Evolutionary conservation across 2,329 filamentous ascomycete species (phyloP).

Genomic region (Sarocladium kiliense): DNA sequence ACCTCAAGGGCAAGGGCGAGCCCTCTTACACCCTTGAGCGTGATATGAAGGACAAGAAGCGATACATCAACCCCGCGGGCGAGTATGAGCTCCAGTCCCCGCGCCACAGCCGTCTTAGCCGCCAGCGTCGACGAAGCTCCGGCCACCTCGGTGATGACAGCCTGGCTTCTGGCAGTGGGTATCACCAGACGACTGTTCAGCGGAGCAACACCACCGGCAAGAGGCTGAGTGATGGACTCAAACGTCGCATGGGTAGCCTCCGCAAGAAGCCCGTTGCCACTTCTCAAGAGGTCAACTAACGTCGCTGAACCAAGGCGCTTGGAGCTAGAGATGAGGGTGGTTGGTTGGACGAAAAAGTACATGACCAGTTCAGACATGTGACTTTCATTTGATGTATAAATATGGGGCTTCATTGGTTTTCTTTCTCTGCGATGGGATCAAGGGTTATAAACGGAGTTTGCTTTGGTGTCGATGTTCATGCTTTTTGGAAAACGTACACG

Average conservation of each 20-base stretch:
- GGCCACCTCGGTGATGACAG: conserved; percentile 27
- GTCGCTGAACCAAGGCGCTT: too few species aligned
- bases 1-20: conserved; percentile 80
- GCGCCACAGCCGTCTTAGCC: conserved; percentile 27
- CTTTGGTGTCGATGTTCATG: too few species aligned
- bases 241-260: conserved; percentile 48
- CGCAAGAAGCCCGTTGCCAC: conserved; percentile 29
- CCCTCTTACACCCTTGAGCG: conserved; percentile 68
- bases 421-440: too few species aligned
- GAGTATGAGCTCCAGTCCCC: conserved; percentile 42
- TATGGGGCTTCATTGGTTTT: too few species aligned
- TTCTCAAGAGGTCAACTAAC: conserved; percentile 21
- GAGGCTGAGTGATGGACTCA: conserved; percentile 44
- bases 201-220: conserved; percentile 38
- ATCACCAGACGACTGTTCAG: conserved; percentile 15
- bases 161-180: conserved; percentile 9
- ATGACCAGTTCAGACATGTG: too few species aligned
- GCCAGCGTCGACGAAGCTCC: conserved; percentile 28
- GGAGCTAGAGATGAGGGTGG: too few species aligned
- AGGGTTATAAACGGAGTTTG: too few species aligned
- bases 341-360: too few species aligned
- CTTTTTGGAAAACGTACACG: too few species aligned
- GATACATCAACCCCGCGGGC: conserved; percentile 23
- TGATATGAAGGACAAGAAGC: conserved; percentile 54
- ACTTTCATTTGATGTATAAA: too few species aligned